Conservation (phyloP, 768 basidiomycete species). For the Leccinum disarticulatum region DNA sequence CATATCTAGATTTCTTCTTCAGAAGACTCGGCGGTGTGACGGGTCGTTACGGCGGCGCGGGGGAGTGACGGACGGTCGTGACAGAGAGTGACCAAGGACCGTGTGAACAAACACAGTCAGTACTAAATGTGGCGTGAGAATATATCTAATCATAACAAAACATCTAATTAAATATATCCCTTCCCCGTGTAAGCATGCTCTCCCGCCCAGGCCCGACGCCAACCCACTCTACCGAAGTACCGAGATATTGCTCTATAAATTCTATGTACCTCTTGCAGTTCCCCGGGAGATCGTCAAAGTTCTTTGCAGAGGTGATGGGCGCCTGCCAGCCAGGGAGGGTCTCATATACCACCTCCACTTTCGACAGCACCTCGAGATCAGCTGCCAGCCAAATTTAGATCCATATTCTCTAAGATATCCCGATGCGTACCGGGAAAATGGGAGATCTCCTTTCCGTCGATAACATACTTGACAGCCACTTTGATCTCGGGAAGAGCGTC, state of each 20-base stretch:
- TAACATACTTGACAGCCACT: slow-evolving; percentile 74
- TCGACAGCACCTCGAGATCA: slow-evolving; percentile 76
- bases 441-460: slow-evolving; percentile 73
- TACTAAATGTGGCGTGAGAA: slow-evolving; percentile 26
- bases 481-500: slow-evolving; percentile 86
- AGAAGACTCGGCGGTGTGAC: slow-evolving; percentile 31
- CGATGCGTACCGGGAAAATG: slow-evolving; percentile 80
- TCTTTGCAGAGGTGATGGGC: slow-evolving; percentile 61
- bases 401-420: background rate
- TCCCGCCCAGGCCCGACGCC: slow-evolving; percentile 89
- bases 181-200: slow-evolving; percentile 55
- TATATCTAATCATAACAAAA: background rate
- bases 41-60: slow-evolving; percentile 35
- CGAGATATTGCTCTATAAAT: slow-evolving; percentile 78
- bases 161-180: slow-evolving; percentile 22
- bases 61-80: slow-evolving; percentile 35
- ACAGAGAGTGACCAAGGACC: slow-evolving; percentile 31
- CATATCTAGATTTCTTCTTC: slow-evolving; percentile 17
- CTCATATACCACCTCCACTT: slow-evolving; percentile 82
- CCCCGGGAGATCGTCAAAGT: slow-evolving; percentile 75
- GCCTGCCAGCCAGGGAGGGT: slow-evolving; percentile 91
- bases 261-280: slow-evolving; percentile 84
- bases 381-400: slow-evolving; percentile 44
- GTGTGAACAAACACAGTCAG: slow-evolving; percentile 14
- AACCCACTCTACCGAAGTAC: slow-evolving; percentile 84